These are phyloP conservation scores for Candida michaelii DNA, from an alignment of 805 yeast genomes.

Conservation along the genomic window DNA sequence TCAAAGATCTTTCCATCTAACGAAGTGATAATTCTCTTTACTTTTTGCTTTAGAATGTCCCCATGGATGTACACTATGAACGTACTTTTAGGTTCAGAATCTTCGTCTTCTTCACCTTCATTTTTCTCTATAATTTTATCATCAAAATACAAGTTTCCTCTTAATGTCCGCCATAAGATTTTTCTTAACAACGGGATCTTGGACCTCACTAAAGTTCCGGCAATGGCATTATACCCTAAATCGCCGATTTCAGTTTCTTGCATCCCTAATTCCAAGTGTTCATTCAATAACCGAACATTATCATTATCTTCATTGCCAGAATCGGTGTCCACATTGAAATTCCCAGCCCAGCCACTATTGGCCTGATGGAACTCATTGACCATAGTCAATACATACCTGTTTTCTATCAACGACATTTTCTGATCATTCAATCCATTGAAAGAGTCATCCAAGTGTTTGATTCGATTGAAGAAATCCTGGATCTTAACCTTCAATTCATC, in stretches of 20 bases:
- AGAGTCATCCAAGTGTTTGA: constrained; percentile 38
- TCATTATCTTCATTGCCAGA: constrained; percentile 24
- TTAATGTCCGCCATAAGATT: constrained; percentile 42
- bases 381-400: constrained; percentile 33
- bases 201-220: constrained; percentile 36
- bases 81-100: constrained; percentile 27
- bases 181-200: constrained; percentile 39
- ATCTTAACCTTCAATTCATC: constrained; percentile 31
- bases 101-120: constrained; percentile 7
- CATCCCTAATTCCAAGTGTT: constrained; percentile 23
- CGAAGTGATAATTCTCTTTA: constrained; percentile 35
- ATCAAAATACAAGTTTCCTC: constrained; percentile 43
- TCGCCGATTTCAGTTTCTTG: constrained; percentile 21
- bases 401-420: constrained; percentile 28
- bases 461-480: constrained; percentile 26
- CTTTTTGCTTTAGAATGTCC: constrained; percentile 34
- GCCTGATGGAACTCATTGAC: constrained; percentile 35
- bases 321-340: constrained; percentile 8
- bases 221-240: constrained; percentile 30
- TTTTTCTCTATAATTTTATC: constrained; percentile 30
- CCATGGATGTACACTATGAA: constrained; percentile 44
- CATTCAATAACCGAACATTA: constrained; percentile 27
- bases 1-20: constrained; percentile 40
- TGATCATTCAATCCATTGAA: constrained; percentile 26
- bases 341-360: constrained; percentile 5